Percentiles rank a stretch among this genome's conserved stretches.
Conservation (phyloP, 1,139 yeast genomes). For the Lizanozyma gosingica region DNA sequence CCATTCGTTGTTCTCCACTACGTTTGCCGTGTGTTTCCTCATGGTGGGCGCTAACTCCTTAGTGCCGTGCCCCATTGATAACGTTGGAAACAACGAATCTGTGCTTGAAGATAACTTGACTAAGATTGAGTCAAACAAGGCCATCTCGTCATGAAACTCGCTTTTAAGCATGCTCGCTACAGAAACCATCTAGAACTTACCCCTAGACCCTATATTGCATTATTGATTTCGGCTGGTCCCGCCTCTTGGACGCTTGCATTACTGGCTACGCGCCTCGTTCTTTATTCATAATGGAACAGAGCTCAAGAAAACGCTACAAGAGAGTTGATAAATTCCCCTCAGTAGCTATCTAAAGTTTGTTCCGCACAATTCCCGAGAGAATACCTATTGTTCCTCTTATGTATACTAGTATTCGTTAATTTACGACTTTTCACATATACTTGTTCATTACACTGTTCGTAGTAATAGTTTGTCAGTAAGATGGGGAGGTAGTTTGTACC, state of each 20-base stretch:
- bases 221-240: neutral
- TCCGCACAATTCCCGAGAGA: no score
- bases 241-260: neutral
- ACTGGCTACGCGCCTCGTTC: no score
- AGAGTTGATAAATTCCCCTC: no score
- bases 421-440: neutral
- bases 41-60: conserved; percentile 63
- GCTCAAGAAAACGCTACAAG: no score
- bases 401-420: neutral
- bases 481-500: neutral
- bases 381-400: neutral
- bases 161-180: no score
- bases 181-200: no score
- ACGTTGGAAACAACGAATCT: conserved; percentile 35
- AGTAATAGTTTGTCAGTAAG: no score
- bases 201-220: no score
- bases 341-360: no score
- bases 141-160: no score
- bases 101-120: conserved; percentile 18
- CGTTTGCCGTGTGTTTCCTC: conserved; percentile 61
- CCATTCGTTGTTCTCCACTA: conserved; percentile 63
- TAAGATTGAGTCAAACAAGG: conserved; percentile 7
- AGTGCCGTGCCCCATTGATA: conserved; percentile 69
- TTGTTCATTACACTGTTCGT: neutral
- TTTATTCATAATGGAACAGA: no score